Conservation (phyloP, 352 stramenopile species). For the Pythium brassicae region DNA sequence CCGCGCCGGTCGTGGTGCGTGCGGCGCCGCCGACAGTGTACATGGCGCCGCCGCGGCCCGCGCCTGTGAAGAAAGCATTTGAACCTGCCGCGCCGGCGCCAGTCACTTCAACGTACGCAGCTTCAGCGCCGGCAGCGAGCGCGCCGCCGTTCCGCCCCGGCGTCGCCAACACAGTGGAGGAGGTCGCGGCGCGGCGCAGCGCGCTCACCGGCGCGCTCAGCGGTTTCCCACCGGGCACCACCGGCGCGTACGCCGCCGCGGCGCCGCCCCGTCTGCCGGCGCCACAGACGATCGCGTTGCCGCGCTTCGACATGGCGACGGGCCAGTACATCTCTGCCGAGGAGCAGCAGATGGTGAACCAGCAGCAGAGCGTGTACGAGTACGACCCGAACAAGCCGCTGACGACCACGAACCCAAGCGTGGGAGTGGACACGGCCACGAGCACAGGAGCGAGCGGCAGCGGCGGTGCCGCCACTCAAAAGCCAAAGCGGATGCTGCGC, state of each 20-base stretch:
- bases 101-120: background rate
- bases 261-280: background rate
- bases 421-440: background rate
- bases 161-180: slow-evolving; percentile 43
- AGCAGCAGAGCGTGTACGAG: slow-evolving; percentile 82
- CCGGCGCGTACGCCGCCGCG: slow-evolving; percentile 32
- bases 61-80: slow-evolving; percentile 27
- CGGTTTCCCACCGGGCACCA: slow-evolving; percentile 53
- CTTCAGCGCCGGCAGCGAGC: background rate
- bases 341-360: slow-evolving; percentile 79
- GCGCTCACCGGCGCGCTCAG: slow-evolving; percentile 64
- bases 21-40: slow-evolving; percentile 58
- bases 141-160: slow-evolving; percentile 8
- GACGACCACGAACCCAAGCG: slow-evolving; percentile 3
- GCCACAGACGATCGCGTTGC: slow-evolving; percentile 13
- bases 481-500: slow-evolving; percentile 54
- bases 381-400: slow-evolving; percentile 64
- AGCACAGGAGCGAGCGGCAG: background rate
- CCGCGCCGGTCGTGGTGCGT: slow-evolving; percentile 22
- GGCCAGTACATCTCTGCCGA: slow-evolving; percentile 54
- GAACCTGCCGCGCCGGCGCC: background rate
- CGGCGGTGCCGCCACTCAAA: background rate
- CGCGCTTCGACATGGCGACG: slow-evolving; percentile 67
- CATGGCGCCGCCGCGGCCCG: slow-evolving; percentile 62
- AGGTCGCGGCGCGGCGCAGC: slow-evolving; percentile 42